Percentiles rank a stretch among this genome's conserved stretches.
These are phyloP conservation scores for Aphanomyces euteiches DNA, from an alignment of 352 stramenopile genomes.

Conservation along the genomic window DNA sequence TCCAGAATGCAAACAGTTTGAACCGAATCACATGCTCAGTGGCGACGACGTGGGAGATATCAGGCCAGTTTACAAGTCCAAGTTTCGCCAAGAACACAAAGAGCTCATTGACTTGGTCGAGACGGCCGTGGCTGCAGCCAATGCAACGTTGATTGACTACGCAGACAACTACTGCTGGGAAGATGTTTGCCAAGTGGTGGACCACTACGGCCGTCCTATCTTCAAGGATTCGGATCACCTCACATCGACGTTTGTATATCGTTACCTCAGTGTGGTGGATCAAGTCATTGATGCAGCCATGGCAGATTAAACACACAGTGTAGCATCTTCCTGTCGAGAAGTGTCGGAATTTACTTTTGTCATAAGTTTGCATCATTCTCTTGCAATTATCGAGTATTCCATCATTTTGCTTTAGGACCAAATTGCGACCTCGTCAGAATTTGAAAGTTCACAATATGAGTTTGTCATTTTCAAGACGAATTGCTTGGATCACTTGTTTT, in stretches of 20 bases:
- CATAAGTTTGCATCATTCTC: no score
- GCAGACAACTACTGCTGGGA: conserved; percentile 6
- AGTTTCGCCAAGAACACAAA: neutral
- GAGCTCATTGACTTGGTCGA: neutral
- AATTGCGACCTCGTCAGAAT: no score
- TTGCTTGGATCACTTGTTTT: no score
- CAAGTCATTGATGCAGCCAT: conserved; percentile 22
- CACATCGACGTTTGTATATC: neutral
- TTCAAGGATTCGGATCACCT: conserved; percentile 7
- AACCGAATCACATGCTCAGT: neutral
- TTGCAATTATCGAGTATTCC: no score
- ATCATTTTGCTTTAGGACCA: no score
- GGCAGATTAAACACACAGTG: no score
- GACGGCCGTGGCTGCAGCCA: neutral
- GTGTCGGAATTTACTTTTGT: no score
- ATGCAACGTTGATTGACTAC: conserved; percentile 19
- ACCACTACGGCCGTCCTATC: conserved; percentile 5
- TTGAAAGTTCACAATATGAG: no score
- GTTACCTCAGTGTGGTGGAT: conserved; percentile 10
- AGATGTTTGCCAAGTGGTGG: neutral
- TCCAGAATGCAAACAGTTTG: neutral
- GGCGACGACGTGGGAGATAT: neutral
- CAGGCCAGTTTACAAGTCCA: neutral
- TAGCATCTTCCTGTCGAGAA: no score
- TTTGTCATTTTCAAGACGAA: no score